A percentile compares a stretch with the other conserved stretches of the same genome.
phyloP scores from a whole-genome alignment of 2,329 filamentous ascomycete species.

The Huntiella moniliformis region DNA sequence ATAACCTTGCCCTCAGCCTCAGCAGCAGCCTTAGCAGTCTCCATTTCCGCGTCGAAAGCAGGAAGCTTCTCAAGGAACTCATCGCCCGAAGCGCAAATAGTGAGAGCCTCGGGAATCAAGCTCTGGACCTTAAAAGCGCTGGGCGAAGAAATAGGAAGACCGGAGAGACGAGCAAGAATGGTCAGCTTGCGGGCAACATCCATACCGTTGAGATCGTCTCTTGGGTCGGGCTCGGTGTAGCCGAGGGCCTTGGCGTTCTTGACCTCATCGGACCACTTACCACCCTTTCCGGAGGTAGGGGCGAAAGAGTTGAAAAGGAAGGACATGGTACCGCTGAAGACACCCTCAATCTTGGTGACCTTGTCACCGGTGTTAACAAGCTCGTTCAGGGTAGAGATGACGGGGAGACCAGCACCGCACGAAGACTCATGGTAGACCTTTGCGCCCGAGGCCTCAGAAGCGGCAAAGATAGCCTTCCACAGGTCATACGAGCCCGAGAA shows the following conservation, averaged over 20 bases:
- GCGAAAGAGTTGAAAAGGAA: slow-evolving; percentile 98
- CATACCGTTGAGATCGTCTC: slow-evolving; percentile 72
- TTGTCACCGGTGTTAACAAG: slow-evolving; percentile 86
- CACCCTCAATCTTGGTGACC: slow-evolving; percentile 82
- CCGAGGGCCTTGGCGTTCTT: slow-evolving; percentile 81
- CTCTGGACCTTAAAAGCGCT: slow-evolving; percentile 87
- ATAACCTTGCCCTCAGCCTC: slow-evolving; percentile 80
- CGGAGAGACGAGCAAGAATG: slow-evolving; percentile 73
- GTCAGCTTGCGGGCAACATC: slow-evolving; percentile 93
- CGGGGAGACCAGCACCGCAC: slow-evolving; percentile 79
- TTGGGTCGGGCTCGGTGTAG: slow-evolving; percentile 76
- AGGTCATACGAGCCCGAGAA: slow-evolving; percentile 67
- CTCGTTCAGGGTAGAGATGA: slow-evolving; percentile 85
- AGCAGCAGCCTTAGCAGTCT: slow-evolving; percentile 67
- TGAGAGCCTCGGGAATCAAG: slow-evolving; percentile 74
- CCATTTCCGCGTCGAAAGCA: slow-evolving; percentile 78
- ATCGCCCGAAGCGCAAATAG: slow-evolving; percentile 55
- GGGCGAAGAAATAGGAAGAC: slow-evolving; percentile 62
- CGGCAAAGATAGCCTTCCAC: slow-evolving; percentile 73
- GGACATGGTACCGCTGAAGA: slow-evolving; percentile 94
- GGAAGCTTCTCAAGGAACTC: slow-evolving; percentile 72
- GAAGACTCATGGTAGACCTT: slow-evolving; percentile 91
- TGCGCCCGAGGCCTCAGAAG: slow-evolving; percentile 51
- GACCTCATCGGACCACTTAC: slow-evolving; percentile 81
- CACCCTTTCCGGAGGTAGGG: slow-evolving; percentile 52